These are phyloP conservation scores for Fragilariopsis cylindrus DNA, from an alignment of 108 stramenopile genomes.

Conservation along the genomic window DNA sequence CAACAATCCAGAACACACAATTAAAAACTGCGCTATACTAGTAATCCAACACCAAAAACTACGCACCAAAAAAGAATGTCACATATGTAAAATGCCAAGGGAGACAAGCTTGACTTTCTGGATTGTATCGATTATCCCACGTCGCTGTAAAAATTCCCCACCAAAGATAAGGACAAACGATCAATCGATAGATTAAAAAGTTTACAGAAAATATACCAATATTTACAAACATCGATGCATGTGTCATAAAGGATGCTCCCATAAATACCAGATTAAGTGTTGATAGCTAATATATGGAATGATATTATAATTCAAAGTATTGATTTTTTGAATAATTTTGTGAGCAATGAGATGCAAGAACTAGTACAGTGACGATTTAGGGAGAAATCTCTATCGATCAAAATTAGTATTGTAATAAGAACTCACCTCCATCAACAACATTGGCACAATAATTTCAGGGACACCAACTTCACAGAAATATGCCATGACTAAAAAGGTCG, in stretches of 20 bases:
- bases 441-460: slow-evolving; percentile 47
- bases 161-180: slow-evolving; percentile 49
- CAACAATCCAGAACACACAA: not conserved
- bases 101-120: slow-evolving; percentile 36
- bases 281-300: slow-evolving; percentile 28
- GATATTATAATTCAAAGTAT: not conserved
- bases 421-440: slow-evolving; percentile 62
- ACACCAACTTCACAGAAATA: slow-evolving; percentile 49
- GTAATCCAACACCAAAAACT: no score
- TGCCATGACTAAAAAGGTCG: slow-evolving; percentile 51
- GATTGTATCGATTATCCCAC: slow-evolving; percentile 20
- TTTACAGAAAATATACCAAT: slow-evolving; percentile 42
- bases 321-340: not conserved
- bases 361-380: not conserved
- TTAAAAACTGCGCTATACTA: no score
- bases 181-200: slow-evolving; percentile 50
- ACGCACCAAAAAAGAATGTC: slow-evolving; percentile 32
- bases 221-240: slow-evolving; percentile 23
- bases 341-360: not conserved
- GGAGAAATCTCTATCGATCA: no score
- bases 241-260: slow-evolving; percentile 26
- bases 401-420: not conserved
- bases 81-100: slow-evolving; percentile 48
- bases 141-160: slow-evolving; percentile 30
- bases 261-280: slow-evolving; percentile 42